A percentile compares a stretch with the other conserved stretches of the same genome.
phyloP scores from a whole-genome alignment of 1,284 basidiomycete species.

The Thelephora terrestris region DNA sequence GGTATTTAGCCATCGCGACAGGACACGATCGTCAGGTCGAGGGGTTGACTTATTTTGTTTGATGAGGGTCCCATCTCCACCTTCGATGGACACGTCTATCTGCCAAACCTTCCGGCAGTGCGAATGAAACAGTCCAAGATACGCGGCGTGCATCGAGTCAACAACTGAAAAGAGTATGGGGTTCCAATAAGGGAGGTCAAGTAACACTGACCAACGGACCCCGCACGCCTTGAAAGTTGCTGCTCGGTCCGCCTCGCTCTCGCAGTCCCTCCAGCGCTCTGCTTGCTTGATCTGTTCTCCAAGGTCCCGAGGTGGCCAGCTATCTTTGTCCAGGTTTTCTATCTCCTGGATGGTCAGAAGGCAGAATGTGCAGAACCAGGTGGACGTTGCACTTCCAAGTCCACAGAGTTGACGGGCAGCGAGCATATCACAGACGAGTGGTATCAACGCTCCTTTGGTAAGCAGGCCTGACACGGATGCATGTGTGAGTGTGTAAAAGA shows the following conservation, averaged over 20 bases:
- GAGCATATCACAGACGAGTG: slow-evolving; percentile 11
- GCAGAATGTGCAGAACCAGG: background rate
- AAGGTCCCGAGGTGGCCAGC: slow-evolving; percentile 11
- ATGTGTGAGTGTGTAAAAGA: slow-evolving; percentile 17
- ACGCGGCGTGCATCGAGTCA: slow-evolving; percentile 27
- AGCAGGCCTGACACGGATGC: slow-evolving; percentile 14
- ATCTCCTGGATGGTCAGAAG: background rate
- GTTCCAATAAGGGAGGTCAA: slow-evolving; percentile 27
- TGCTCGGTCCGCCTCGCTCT: background rate
- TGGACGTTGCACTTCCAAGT: background rate
- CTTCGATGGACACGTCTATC: slow-evolving; percentile 14
- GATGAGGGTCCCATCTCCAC: slow-evolving; percentile 10
- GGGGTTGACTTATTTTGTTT: background rate
- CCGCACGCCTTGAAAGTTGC: slow-evolving; percentile 13
- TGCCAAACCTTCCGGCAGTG: slow-evolving; percentile 21
- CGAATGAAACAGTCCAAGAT: slow-evolving; percentile 19
- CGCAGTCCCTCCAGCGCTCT: background rate
- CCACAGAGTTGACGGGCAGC: slow-evolving; percentile 10
- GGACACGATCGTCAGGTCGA: background rate
- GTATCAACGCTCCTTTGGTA: slow-evolving; percentile 13
- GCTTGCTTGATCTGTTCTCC: background rate
- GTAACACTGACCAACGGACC: slow-evolving; percentile 18
- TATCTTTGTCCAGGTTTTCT: background rate
- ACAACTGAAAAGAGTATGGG: slow-evolving; percentile 20
- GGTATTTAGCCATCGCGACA: background rate